phyloP scores from a whole-genome alignment of 192 early-diverging fungal genomes.

The Coemansia sp. region DNA sequence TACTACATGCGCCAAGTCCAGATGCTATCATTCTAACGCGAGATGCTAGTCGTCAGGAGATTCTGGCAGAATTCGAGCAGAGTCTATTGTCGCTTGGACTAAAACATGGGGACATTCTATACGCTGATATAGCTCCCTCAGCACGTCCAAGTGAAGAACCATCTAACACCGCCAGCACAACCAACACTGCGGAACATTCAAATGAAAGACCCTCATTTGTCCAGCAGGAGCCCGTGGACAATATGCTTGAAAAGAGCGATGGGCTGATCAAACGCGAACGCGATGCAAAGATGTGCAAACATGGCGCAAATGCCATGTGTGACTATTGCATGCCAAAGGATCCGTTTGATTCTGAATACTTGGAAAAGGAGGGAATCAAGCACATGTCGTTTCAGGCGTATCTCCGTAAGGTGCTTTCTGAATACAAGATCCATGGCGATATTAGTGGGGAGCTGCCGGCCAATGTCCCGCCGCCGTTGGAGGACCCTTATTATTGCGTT shows the following conservation, averaged over 20 bases:
- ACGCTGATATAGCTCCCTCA: constrained; percentile 28
- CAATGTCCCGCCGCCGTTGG: constrained; percentile 77
- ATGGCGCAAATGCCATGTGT: constrained; percentile 45
- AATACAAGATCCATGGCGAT: constrained; percentile 63
- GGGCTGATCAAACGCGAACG: constrained; percentile 80
- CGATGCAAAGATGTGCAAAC: constrained; percentile 74
- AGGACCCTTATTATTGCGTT: constrained; percentile 79
- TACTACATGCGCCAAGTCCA: constrained; percentile 32
- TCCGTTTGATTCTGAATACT: constrained; percentile 86
- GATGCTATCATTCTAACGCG: constrained; percentile 36
- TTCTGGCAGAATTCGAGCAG: constrained; percentile 37
- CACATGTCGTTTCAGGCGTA: constrained; percentile 96
- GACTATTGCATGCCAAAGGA: constrained; percentile 52
- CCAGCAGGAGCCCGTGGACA: constrained; percentile 75
- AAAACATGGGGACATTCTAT: constrained; percentile 47
- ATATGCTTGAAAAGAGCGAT: constrained; percentile 71
- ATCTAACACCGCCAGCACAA: background rate
- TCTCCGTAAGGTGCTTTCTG: constrained; percentile 68
- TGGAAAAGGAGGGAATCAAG: constrained; percentile 91
- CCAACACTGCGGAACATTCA: background rate
- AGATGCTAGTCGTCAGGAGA: constrained; percentile 20
- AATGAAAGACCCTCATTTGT: constrained; percentile 11
- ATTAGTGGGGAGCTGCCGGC: constrained; percentile 41
- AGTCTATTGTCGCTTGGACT: constrained; percentile 34
- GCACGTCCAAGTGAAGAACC: constrained; percentile 32